Evolutionary conservation across 1,284 basidiomycete genomes (phyloP), one percentile per base, ranked within the genome.

Genomic region (Cystobasidiaceae sp.): DNA sequence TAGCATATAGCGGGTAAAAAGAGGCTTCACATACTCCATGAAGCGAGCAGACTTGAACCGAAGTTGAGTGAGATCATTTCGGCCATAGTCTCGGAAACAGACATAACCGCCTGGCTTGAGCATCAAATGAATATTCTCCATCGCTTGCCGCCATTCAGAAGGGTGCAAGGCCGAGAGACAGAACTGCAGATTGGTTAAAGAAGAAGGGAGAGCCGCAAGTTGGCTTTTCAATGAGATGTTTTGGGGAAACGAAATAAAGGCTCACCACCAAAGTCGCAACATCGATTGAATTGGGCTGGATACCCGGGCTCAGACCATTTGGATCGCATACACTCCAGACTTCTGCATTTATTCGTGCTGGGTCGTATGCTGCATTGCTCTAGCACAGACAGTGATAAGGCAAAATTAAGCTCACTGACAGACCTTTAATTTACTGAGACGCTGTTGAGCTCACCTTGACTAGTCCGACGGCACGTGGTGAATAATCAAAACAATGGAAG

Each of bases 131-230:
- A 96, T 83, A 75, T 98, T 98, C n/a, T 81, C 77, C 19, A 96
- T 80, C 0, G 93, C 93, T 65, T 83, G 83, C 0, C 79, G 76
- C 96, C 96, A 99, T 80, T 99, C 94, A 54, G 84, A 78, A 0
- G 96, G 96, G 75, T 97, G 93, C 17, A 99, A 79, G 0, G 96
- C 96, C 58, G 90, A 93, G 58, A 98, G 79, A 15, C 97, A 93
- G 74, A 97, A 99, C 60, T 62, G 46, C 4, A 4, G 15, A 15
- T n/a, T n/a, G 11, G 21, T 23, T 46, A 11, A 32, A 8, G 23
- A 32, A 13, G 9, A 25, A 23, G 23, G 13, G 27, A 11, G 13
- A 28, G 28, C 28, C 49, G 13, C 11, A 21, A 9, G 23, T 46
- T 46, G 23, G 45, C 45, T 21, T 17, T 9, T 23, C 23, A 9